A percentile compares a stretch with the other conserved stretches of the same genome.
These are phyloP conservation scores for Trichoderma reesei DNA, from an alignment of 495 filamentous ascomycete species.

Conservation along the genomic window DNA sequence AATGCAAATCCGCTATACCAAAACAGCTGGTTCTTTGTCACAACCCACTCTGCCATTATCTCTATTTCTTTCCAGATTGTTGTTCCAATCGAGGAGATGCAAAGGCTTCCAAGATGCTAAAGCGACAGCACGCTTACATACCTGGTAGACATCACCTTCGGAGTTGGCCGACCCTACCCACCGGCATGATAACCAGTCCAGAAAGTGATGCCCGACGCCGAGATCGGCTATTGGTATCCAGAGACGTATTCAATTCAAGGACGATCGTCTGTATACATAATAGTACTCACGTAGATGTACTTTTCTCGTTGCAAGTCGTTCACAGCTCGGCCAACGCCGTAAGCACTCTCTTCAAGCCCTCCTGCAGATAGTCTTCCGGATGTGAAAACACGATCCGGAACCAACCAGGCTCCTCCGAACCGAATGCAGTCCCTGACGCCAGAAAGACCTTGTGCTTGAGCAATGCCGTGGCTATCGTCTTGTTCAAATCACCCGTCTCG, in stretches of 20 bases:
- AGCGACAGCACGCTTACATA: too few species aligned
- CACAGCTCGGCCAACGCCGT: neutral
- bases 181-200: too few species aligned
- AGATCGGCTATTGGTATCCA: neutral
- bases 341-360: neutral
- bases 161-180: too few species aligned
- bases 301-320: neutral
- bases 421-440: slow-evolving; percentile 30
- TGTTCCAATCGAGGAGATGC: too few species aligned
- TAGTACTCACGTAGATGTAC: too few species aligned
- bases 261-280: neutral
- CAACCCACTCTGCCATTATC: too few species aligned
- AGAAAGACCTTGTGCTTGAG: slow-evolving; percentile 36
- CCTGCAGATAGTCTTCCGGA: neutral
- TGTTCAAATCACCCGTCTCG: slow-evolving; percentile 21
- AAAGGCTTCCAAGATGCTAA: too few species aligned
- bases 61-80: neutral
- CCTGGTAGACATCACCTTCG: too few species aligned
- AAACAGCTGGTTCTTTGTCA: neutral
- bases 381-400: slow-evolving; percentile 41
- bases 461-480: slow-evolving; percentile 13
- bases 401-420: slow-evolving; percentile 39
- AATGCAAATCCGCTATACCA: neutral
- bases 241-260: neutral
- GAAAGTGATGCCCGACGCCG: neutral